A percentile compares a stretch with the other conserved stretches of the same genome.
These are phyloP conservation scores for Coemansia sp. DNA, from an alignment of 192 early-diverging fungal species.

Conservation along the genomic window DNA sequence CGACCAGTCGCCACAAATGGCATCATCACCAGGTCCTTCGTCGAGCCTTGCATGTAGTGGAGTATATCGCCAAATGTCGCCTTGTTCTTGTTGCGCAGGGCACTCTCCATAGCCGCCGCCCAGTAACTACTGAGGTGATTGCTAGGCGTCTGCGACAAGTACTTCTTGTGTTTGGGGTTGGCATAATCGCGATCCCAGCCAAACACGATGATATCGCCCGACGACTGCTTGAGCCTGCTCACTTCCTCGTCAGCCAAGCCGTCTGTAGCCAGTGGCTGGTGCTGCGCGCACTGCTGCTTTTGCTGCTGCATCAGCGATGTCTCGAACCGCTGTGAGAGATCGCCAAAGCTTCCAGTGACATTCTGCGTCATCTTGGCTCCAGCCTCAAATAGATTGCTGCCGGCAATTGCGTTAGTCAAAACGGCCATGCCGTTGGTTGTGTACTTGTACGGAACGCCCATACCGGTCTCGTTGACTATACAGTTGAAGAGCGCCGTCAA, in stretches of 20 bases:
- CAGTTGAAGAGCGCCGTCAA: constrained; percentile 77
- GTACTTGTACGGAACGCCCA: constrained; percentile 65
- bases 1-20: constrained; percentile 54
- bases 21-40: constrained; percentile 41
- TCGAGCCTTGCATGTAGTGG: constrained; percentile 27
- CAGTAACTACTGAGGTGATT: constrained; percentile 67
- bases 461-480: constrained; percentile 65
- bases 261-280: background rate
- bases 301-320: constrained; percentile 33
- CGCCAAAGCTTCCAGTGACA: constrained; percentile 30
- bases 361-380: constrained; percentile 8
- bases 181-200: constrained; percentile 67
- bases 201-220: constrained; percentile 59
- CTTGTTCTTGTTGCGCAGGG: constrained; percentile 31
- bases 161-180: constrained; percentile 70
- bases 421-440: constrained; percentile 36
- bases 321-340: constrained; percentile 43
- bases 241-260: constrained; percentile 15
- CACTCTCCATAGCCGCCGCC: constrained; percentile 62
- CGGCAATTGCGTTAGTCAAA: constrained; percentile 41
- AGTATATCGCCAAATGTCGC: constrained; percentile 58
- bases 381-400: constrained; percentile 45
- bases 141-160: constrained; percentile 64
- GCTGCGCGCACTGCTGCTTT: constrained; percentile 8
- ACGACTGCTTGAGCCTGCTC: constrained; percentile 27